Conservation (phyloP, 805 yeast genomes). For the Wickerhamomyces alni region DNA sequence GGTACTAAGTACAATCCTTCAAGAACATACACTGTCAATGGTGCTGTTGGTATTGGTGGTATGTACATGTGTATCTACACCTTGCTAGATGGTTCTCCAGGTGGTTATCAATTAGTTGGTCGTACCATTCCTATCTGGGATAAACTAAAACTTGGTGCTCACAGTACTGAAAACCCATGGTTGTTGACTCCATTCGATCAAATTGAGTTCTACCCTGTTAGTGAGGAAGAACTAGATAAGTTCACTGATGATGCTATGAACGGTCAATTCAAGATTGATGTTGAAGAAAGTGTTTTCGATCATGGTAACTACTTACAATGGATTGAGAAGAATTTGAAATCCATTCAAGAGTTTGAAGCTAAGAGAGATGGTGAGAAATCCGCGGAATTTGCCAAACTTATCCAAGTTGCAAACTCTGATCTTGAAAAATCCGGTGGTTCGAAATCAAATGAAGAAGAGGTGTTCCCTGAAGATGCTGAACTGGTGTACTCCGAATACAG, state of each 20-base stretch:
- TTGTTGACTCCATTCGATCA: conserved; percentile 88
- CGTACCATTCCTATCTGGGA: conserved; percentile 98
- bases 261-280: conserved; percentile 73
- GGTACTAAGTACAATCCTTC: conserved; percentile 97
- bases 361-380: conserved; percentile 75
- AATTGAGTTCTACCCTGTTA: conserved; percentile 88
- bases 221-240: conserved; percentile 73
- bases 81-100: conserved; percentile 72
- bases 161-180: conserved; percentile 73
- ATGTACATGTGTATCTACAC: conserved; percentile 98
- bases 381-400: conserved; percentile 79
- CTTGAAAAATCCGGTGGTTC: conserved; percentile 48
- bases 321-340: conserved; percentile 65
- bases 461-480: conserved; percentile 72
- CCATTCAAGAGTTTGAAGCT: conserved; percentile 63
- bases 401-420: conserved; percentile 76
- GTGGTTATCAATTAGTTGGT: conserved; percentile 96
- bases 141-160: conserved; percentile 72
- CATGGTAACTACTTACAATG: conserved; percentile 73
- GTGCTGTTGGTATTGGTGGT: conserved; percentile 97
- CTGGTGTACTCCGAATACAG: conserved; percentile 89
- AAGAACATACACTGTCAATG: conserved; percentile 92
- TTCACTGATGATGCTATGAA: conserved; percentile 69
- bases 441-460: conserved; percentile 40
- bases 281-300: conserved; percentile 75